phyloP scores from a whole-genome alignment of 164 flowering plant species.

The Houttuynia cordata region DNA sequence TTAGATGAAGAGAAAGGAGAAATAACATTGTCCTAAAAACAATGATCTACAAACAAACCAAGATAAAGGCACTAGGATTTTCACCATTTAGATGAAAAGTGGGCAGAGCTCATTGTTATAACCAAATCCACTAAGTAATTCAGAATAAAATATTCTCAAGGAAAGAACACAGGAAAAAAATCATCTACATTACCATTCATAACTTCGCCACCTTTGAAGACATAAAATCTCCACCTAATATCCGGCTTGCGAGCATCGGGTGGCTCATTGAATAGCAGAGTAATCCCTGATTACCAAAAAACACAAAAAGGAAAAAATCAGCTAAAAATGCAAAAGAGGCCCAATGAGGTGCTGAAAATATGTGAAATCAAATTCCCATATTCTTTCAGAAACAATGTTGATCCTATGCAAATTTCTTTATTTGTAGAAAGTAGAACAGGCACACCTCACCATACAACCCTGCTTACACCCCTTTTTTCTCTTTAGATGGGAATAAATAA shows the following conservation, averaged over 20 bases:
- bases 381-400: too few species aligned
- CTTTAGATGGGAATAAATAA: too few species aligned
- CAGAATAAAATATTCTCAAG: not conserved
- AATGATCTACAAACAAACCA: not conserved
- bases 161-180: not conserved
- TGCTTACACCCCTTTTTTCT: too few species aligned
- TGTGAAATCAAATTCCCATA: not conserved
- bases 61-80: not conserved
- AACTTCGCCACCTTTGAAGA: constrained; percentile 87
- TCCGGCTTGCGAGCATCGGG: constrained; percentile 87
- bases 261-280: constrained; percentile 83
- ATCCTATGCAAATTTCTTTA: too few species aligned
- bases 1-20: too few species aligned
- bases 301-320: too few species aligned
- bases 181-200: constrained; percentile 46
- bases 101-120: too few species aligned
- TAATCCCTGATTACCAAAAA: constrained; percentile 44
- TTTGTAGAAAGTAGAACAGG: too few species aligned
- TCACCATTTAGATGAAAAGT: too few species aligned
- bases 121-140: too few species aligned
- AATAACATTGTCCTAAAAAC: not conserved
- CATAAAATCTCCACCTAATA: constrained; percentile 91
- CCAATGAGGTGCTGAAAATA: too few species aligned
- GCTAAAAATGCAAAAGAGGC: not conserved
- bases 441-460: too few species aligned